Conservation (phyloP, 2,329 filamentous ascomycete genomes). For the Aureobasidium lini region DNA sequence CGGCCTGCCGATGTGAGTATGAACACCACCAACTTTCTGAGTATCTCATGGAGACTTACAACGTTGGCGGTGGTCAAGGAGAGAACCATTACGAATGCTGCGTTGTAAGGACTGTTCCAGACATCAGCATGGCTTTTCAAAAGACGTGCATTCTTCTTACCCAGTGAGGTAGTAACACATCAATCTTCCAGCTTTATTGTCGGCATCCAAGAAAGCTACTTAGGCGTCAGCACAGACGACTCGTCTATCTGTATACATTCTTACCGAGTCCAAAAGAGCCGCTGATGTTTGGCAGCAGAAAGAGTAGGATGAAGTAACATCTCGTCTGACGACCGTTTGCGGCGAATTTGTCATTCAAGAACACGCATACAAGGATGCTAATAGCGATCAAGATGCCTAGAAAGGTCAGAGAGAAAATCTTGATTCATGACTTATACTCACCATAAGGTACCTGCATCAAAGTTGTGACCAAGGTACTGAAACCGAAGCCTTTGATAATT, state of each 20-base stretch:
- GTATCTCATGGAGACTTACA: constrained; percentile 29
- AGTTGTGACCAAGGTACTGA: constrained; percentile 44
- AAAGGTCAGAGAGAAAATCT: not conserved
- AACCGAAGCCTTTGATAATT: constrained; percentile 50
- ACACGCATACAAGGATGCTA: constrained; percentile 41
- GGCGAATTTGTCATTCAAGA: constrained; percentile 35
- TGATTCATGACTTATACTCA: not conserved
- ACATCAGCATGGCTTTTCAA: constrained; percentile 23
- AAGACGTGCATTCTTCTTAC: not conserved
- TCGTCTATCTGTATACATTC: not conserved
- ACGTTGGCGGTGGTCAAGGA: constrained; percentile 43
- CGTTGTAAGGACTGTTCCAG: constrained; percentile 39
- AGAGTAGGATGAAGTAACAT: constrained; percentile 17
- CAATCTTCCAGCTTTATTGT: constrained; percentile 46
- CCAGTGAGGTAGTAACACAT: constrained; percentile 53
- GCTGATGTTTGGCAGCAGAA: constrained; percentile 52
- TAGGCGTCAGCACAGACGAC: not conserved
- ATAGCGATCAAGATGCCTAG: constrained; percentile 39
- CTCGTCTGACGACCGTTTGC: constrained; percentile 16
- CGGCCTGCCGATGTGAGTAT: constrained; percentile 22
- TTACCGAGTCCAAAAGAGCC: constrained; percentile 47
- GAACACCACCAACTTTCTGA: no score
- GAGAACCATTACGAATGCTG: constrained; percentile 42
- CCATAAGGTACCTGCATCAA: constrained; percentile 44
- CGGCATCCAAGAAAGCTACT: constrained; percentile 40